Evolutionary conservation across 192 early-diverging fungal species (phyloP), one percentile per base, ranked within the genome.

Genomic region (Paraglomus brasilianum): DNA sequence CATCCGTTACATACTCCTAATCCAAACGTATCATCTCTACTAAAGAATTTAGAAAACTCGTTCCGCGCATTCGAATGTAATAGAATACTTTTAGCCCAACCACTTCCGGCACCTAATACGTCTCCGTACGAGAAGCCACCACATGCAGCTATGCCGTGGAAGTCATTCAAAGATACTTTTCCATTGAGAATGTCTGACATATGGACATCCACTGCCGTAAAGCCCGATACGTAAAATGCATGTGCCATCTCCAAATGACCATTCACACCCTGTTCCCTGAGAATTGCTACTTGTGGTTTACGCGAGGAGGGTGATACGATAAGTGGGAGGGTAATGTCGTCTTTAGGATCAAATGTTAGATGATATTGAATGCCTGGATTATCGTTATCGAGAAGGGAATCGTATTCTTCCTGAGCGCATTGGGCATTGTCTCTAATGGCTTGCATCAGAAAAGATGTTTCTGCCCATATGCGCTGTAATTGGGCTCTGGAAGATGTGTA

Each of bases 51-150:
- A 1, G 74, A 66, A 58, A 99, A 91, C 81, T 95, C 89, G 21
- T 74, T 50, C 40, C 92, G 85, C 5, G 89, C 89, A 46, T 58
- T 72, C 8, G 81, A 49, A 71, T 95, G 87, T 50, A 94, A 79
- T 48, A 98, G 76, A 52, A 96, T 91, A 21, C 88, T 87, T 66
- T 93, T 93, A 51, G 98, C 96, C 98, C 98, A 99, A 38, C 98
- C 98, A 11, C 90, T 83, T 52, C 96, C 98, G n/a, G 98, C 98
- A 7, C 98, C 98, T 17, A 99, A 78, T 2, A 99, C 98, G 78
- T 99, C 98, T 69, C 98, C 98, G 75, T 99, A 99, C 0, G 91
- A 92, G 85, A 99, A 99, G 8, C 98, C 98, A 74, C 98, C 98
- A 66, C 95, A 96, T 10, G 91, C 90, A 24, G 90, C 98, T 47